These are phyloP conservation scores for Amauroascus verrucosus DNA, from an alignment of 2,329 filamentous ascomycete species.

Conservation along the genomic window DNA sequence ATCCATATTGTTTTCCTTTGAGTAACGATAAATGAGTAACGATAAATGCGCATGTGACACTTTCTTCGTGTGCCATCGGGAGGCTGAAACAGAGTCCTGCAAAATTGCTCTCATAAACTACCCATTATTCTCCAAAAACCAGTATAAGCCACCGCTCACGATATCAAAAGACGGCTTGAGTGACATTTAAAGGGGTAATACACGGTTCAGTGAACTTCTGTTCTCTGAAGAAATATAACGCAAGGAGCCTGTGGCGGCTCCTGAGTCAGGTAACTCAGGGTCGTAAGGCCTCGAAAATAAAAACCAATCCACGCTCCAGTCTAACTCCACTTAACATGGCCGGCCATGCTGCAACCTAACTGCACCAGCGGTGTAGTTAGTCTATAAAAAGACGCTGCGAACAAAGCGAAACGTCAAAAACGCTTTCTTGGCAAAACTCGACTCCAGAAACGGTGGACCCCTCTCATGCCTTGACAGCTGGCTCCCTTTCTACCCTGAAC, in stretches of 20 bases:
- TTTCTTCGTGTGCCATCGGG: too few relatives aligned
- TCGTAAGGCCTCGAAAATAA: not conserved
- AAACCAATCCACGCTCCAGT: not conserved
- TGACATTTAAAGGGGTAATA: not conserved
- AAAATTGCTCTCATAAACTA: too few relatives aligned
- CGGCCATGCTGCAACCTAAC: not conserved
- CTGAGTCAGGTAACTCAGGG: not conserved
- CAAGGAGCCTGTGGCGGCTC: not conserved
- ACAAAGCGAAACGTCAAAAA: not conserved
- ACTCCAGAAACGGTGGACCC: too few relatives aligned
- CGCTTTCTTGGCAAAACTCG: not conserved
- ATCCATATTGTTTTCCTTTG: too few relatives aligned
- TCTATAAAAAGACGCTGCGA: not conserved
- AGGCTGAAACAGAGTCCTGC: too few relatives aligned
- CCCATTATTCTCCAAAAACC: too few relatives aligned
- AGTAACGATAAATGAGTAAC: too few relatives aligned
- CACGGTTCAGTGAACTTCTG: not conserved
- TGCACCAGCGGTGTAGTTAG: not conserved
- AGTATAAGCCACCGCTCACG: not conserved
- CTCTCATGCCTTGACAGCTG: not conserved
- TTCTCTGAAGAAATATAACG: not conserved
- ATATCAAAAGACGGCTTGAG: not conserved
- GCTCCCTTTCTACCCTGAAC: conserved; percentile 36
- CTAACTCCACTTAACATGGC: not conserved
- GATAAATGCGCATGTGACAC: too few relatives aligned